These are phyloP conservation scores for Nyssa sinensis DNA, from an alignment of 148 eudicot genomes.

Conservation along the genomic window DNA sequence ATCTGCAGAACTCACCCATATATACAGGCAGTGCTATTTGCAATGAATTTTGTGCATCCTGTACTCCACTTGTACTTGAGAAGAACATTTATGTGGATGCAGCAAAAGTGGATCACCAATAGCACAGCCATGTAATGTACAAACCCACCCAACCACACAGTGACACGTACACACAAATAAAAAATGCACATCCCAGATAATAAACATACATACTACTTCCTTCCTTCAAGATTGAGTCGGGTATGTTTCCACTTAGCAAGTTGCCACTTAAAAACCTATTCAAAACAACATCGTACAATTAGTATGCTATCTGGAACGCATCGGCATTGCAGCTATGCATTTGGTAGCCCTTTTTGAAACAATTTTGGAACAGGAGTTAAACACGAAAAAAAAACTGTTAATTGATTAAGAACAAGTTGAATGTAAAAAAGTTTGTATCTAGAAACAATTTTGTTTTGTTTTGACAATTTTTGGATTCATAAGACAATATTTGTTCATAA, in stretches of 20 bases:
- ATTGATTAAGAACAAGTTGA: background rate
- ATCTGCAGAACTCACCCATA: background rate
- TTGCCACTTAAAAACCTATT: conserved; percentile 64
- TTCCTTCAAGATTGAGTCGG: conserved; percentile 53
- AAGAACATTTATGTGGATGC: background rate
- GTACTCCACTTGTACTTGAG: background rate
- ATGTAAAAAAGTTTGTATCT: no score
- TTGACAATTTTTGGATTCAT: background rate
- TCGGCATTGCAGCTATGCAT: background rate
- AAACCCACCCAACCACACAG: background rate
- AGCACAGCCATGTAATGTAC: background rate
- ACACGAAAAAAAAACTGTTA: background rate
- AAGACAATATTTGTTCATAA: background rate
- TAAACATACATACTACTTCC: conserved; percentile 59
- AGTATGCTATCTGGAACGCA: background rate
- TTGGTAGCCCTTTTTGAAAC: background rate
- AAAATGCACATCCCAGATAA: conserved; percentile 9
- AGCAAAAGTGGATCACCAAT: background rate
- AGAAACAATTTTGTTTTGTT: no score
- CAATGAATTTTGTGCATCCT: background rate
- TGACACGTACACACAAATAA: background rate
- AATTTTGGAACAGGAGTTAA: background rate
- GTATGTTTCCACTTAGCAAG: conserved; percentile 61
- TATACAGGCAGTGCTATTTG: background rate
- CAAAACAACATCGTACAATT: conserved; percentile 3